Percentiles rank a stretch among this genome's conserved stretches.
Conservation (phyloP, 768 basidiomycete species). For the Leccinellum luteum region DNA sequence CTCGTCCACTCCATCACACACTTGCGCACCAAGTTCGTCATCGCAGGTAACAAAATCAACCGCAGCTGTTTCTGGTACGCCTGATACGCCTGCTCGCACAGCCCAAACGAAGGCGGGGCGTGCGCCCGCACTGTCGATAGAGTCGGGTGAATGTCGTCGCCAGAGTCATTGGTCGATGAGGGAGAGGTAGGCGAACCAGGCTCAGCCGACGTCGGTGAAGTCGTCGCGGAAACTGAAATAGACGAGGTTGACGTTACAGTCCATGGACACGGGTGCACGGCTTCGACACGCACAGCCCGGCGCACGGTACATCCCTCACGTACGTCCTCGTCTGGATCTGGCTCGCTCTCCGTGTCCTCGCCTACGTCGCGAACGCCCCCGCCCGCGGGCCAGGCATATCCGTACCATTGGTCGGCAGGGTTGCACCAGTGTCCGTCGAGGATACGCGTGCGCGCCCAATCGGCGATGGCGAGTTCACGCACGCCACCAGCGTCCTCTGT, state of each 20-base stretch:
- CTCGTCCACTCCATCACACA: slow-evolving; percentile 61
- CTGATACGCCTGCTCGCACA: slow-evolving; percentile 64
- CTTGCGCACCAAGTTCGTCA: slow-evolving; percentile 67
- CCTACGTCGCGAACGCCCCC: slow-evolving; percentile 29
- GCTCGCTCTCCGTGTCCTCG: slow-evolving; percentile 29
- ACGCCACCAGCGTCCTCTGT: slow-evolving; percentile 48
- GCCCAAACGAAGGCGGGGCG: slow-evolving; percentile 55
- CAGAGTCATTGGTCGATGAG: slow-evolving; percentile 8
- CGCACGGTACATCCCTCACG: slow-evolving; percentile 18
- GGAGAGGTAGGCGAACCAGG: slow-evolving; percentile 26
- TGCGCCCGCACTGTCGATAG: slow-evolving; percentile 46
- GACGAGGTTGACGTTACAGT: slow-evolving; percentile 26
- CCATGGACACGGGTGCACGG: slow-evolving; percentile 64
- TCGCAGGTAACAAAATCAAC: slow-evolving; percentile 57
- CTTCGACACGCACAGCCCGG: slow-evolving; percentile 22
- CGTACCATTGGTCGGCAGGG: slow-evolving; percentile 70
- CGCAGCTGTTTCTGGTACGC: slow-evolving; percentile 60
- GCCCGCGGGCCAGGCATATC: slow-evolving; percentile 39
- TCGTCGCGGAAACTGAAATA: slow-evolving; percentile 3
- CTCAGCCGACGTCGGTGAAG: slow-evolving; percentile 20
- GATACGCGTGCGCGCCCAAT: slow-evolving; percentile 70
- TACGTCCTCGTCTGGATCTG: slow-evolving; percentile 23
- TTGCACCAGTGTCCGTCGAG: slow-evolving; percentile 76
- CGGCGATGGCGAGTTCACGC: slow-evolving; percentile 57
- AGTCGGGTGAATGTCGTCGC: slow-evolving; percentile 44